Percentiles rank a stretch among this genome's conserved stretches.
Conservation (phyloP, 2,329 filamentous ascomycete species). For the Cladosporium colombiae region DNA sequence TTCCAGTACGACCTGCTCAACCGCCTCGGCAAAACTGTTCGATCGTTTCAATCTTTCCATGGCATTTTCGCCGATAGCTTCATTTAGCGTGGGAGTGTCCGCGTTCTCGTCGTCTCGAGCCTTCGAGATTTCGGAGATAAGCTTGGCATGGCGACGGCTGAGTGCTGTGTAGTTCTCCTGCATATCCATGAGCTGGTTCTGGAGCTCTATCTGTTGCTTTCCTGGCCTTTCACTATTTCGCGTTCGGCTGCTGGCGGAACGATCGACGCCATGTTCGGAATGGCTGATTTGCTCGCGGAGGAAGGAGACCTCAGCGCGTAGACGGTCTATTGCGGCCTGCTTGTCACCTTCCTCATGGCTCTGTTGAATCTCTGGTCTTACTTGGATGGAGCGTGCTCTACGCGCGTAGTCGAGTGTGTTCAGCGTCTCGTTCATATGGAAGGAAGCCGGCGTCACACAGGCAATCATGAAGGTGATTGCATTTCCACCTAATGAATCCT, state of each 20-base stretch:
- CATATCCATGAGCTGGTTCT: slow-evolving; percentile 87
- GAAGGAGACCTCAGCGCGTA: slow-evolving; percentile 92
- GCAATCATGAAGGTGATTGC: slow-evolving; percentile 99
- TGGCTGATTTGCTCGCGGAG: slow-evolving; percentile 90
- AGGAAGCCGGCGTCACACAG: slow-evolving; percentile 94
- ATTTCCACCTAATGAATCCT: slow-evolving; percentile 95
- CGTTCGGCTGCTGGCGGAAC: slow-evolving; percentile 32
- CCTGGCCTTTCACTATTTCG: slow-evolving; percentile 57
- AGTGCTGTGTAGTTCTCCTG: slow-evolving; percentile 94
- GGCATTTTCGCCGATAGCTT: slow-evolving; percentile 72
- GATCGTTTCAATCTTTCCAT: slow-evolving; percentile 90
- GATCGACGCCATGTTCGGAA: slow-evolving; percentile 72
- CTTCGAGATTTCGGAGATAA: slow-evolving; percentile 90
- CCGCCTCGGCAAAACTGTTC: slow-evolving; percentile 91
- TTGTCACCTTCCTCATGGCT: slow-evolving; percentile 87
- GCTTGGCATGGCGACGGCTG: slow-evolving; percentile 88
- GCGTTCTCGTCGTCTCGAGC: slow-evolving; percentile 64
- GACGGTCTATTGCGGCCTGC: slow-evolving; percentile 85
- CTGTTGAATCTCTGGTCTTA: slow-evolving; percentile 94
- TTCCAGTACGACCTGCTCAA: slow-evolving; percentile 93
- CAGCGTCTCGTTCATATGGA: slow-evolving; percentile 94
- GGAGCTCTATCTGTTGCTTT: slow-evolving; percentile 79
- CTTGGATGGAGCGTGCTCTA: slow-evolving; percentile 92
- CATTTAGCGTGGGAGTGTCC: slow-evolving; percentile 61
- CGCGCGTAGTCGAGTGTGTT: slow-evolving; percentile 97